Conservation (phyloP, 176 grass and related monocot species). For the Rhipidocladum racemiflorum region DNA sequence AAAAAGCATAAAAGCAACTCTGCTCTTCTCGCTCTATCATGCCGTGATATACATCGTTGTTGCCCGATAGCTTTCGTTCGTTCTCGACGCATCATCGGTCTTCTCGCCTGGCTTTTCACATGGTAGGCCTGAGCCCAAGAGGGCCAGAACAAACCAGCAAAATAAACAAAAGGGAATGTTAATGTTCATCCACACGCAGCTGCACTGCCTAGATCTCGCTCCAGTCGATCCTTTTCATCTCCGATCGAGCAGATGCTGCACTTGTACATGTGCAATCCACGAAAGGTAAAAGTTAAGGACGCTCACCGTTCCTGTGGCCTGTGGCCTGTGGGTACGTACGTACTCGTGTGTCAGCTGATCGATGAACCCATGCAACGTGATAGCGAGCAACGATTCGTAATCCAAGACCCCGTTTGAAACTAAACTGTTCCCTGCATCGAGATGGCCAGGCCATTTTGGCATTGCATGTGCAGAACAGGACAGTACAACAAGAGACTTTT, state of each 20-base stretch:
- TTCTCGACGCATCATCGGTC: background rate
- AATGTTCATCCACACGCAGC: background rate
- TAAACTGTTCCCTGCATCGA: background rate
- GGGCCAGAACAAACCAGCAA: background rate
- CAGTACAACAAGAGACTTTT: too few relatives aligned
- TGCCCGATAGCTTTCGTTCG: background rate
- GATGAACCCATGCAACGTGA: background rate
- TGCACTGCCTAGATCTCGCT: constrained; percentile 21
- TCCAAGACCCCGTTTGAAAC: background rate
- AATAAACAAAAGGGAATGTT: constrained; percentile 21
- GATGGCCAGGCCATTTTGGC: background rate
- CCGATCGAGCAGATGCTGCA: background rate
- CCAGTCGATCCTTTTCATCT: too few relatives aligned
- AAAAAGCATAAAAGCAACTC: too few relatives aligned
- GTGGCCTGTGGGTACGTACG: background rate
- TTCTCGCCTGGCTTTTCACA: constrained; percentile 26
- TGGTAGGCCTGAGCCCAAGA: constrained; percentile 27
- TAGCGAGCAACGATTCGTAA: background rate
- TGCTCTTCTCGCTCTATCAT: too few relatives aligned
- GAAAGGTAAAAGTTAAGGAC: background rate
- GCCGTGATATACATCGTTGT: background rate
- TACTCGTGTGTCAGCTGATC: background rate
- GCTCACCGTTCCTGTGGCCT: background rate
- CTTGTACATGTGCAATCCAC: background rate
- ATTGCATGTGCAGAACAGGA: background rate